A percentile compares a stretch with the other conserved stretches of the same genome.
These are phyloP conservation scores for Fusarium sp. DNA, from an alignment of 2,329 filamentous ascomycete genomes.

Conservation along the genomic window DNA sequence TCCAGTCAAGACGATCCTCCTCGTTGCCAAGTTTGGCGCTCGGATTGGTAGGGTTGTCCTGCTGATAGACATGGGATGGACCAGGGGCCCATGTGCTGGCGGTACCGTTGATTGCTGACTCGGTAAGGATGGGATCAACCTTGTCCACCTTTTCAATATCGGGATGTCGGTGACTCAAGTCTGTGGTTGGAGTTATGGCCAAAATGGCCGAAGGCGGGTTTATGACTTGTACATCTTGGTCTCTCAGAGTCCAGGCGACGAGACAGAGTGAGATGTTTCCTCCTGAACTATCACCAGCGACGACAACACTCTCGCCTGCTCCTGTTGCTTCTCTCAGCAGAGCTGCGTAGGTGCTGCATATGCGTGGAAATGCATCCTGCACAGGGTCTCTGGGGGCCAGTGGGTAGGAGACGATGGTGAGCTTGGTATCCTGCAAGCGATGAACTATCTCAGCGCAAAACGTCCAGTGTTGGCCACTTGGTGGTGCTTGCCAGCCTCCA, in stretches of 20 bases:
- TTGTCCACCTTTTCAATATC: constrained; percentile 32
- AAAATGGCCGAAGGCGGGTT: constrained; percentile 49
- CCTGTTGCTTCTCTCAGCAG: constrained; percentile 52
- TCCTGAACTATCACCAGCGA: constrained; percentile 65
- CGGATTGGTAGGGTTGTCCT: background rate
- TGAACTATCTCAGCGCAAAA: constrained; percentile 56
- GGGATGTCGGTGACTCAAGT: constrained; percentile 38
- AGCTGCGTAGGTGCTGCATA: constrained; percentile 55
- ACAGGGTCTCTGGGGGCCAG: constrained; percentile 64
- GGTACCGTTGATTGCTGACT: constrained; percentile 32
- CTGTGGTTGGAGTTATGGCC: constrained; percentile 57
- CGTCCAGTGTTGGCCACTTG: constrained; percentile 61
- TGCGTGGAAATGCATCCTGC: constrained; percentile 55
- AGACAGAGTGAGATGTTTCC: constrained; percentile 59
- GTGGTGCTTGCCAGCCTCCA: constrained; percentile 63
- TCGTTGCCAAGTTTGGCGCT: background rate
- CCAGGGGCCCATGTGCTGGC: constrained; percentile 41
- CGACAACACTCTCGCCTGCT: constrained; percentile 53
- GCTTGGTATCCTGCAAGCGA: constrained; percentile 50
- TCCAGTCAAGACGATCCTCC: constrained; percentile 25
- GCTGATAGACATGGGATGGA: background rate
- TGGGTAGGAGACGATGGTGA: constrained; percentile 62
- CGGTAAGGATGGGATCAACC: constrained; percentile 41
- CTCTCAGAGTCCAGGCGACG: constrained; percentile 46
- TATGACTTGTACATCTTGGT: constrained; percentile 35